These are phyloP conservation scores for Tephrocybe sp. DNA, from an alignment of 768 basidiomycete species.

Conservation along the genomic window DNA sequence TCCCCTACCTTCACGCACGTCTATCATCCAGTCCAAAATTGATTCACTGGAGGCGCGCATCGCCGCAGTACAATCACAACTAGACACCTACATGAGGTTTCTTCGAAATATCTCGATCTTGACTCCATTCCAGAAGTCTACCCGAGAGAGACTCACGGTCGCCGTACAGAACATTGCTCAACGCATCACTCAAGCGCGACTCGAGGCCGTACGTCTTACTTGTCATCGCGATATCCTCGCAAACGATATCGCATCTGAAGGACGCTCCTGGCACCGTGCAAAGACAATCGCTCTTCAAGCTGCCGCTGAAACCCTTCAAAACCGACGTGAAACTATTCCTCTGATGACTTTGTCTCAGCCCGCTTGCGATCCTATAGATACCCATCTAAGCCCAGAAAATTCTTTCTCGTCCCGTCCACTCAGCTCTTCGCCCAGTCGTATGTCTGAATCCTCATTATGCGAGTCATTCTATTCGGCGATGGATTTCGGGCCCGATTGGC, in stretches of 20 bases:
- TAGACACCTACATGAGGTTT: slow-evolving; percentile 67
- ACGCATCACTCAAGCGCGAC: slow-evolving; percentile 60
- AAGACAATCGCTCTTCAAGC: slow-evolving; percentile 71
- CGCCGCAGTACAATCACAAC: slow-evolving; percentile 46
- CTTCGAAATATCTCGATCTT: slow-evolving; percentile 82
- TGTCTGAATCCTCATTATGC: slow-evolving; percentile 44
- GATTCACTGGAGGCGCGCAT: slow-evolving; percentile 62
- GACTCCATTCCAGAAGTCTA: slow-evolving; percentile 83
- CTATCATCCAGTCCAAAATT: slow-evolving; percentile 59
- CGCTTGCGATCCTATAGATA: slow-evolving; percentile 17
- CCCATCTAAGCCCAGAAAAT: not conserved
- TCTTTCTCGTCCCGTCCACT: slow-evolving; percentile 7
- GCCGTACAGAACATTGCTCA: slow-evolving; percentile 63
- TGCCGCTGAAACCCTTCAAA: slow-evolving; percentile 64
- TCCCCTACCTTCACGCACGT: slow-evolving; percentile 49
- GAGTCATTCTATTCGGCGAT: slow-evolving; percentile 71
- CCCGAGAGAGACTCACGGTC: slow-evolving; percentile 69
- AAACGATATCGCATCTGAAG: slow-evolving; percentile 73
- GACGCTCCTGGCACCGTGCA: slow-evolving; percentile 59
- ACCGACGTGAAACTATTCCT: slow-evolving; percentile 32
- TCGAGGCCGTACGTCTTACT: slow-evolving; percentile 70
- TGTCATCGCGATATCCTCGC: slow-evolving; percentile 76
- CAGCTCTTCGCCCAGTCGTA: slow-evolving; percentile 25
- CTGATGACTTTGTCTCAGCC: slow-evolving; percentile 35
- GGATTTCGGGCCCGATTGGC: slow-evolving; percentile 52